Conservation (phyloP, 2,329 filamentous ascomycete genomes). For the Colletotrichum orchidophilum region DNA sequence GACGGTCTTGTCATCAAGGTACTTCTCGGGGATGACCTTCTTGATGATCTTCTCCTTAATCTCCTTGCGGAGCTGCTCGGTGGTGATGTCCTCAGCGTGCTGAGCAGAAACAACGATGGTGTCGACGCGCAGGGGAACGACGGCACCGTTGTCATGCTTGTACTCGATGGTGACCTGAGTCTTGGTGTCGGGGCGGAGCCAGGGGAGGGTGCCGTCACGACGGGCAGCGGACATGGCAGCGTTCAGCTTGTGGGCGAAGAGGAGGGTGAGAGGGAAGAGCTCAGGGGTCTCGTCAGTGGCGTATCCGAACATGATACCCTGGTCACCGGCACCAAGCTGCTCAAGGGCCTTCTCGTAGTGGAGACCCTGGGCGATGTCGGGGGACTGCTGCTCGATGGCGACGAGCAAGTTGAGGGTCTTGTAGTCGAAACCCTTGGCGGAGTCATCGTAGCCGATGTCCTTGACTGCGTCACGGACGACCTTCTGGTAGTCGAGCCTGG, state of each 20-base stretch:
- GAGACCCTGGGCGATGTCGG: slow-evolving; percentile 98
- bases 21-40: slow-evolving; percentile 90
- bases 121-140: slow-evolving; percentile 91
- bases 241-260: slow-evolving; percentile 97
- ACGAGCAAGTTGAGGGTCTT: slow-evolving; percentile 99
- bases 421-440: slow-evolving; percentile 99
- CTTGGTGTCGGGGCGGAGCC: slow-evolving; percentile 99
- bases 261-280: slow-evolving; percentile 91
- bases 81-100: slow-evolving; percentile 88
- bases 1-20: slow-evolving; percentile 90
- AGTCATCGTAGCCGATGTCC: slow-evolving; percentile 98
- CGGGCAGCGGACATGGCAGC: slow-evolving; percentile 91
- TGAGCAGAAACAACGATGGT: slow-evolving; percentile 97
- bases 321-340: slow-evolving; percentile 97
- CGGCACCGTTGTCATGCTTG: slow-evolving; percentile 93
- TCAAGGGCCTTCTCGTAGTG: slow-evolving; percentile 98
- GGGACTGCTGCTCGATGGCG: slow-evolving; percentile 98
- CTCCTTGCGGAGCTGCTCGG: slow-evolving; percentile 91
- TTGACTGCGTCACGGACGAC: slow-evolving; percentile 94
- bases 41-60: slow-evolving; percentile 98
- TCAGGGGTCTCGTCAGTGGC: slow-evolving; percentile 99
- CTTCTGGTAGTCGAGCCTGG: slow-evolving; percentile 97
- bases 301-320: slow-evolving; percentile 99
- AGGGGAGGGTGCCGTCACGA: slow-evolving; percentile 86
- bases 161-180: slow-evolving; percentile 99